Evolutionary conservation across 352 stramenopile genomes (phyloP).

Genomic region (Phytophthora idaei): DNA sequence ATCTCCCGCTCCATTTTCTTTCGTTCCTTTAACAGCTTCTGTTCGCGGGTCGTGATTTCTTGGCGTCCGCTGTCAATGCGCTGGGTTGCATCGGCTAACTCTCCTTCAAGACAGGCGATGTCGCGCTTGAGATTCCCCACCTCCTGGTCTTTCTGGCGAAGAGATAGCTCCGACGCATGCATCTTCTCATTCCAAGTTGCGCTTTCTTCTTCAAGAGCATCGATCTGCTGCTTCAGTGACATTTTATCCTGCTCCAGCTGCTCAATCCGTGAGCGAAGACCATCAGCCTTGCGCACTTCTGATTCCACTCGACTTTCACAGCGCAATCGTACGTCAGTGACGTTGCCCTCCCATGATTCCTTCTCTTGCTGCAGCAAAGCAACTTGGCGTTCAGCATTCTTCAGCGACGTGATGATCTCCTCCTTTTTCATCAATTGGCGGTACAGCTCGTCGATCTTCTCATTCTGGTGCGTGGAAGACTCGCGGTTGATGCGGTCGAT

Average conservation of each 20-base stretch:
- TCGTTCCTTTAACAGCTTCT: conserved; percentile 64
- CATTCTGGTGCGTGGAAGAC: conserved; percentile 36
- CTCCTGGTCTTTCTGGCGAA: conserved; percentile 38
- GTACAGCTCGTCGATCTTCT: conserved; percentile 66
- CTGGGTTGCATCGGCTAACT: conserved; percentile 37
- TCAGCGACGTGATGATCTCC: conserved; percentile 40
- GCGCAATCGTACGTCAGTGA: conserved; percentile 43
- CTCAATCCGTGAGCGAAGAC: conserved; percentile 41
- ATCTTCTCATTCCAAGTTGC: conserved; percentile 31
- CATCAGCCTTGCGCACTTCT: conserved; percentile 49
- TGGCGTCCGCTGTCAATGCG: conserved; percentile 37
- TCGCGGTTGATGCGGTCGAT: conserved; percentile 32
- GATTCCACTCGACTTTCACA: conserved; percentile 44
- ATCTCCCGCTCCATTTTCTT: conserved; percentile 64
- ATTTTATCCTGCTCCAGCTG: conserved; percentile 44
- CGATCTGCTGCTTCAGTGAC: conserved; percentile 33
- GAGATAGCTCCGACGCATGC: conserved; percentile 21
- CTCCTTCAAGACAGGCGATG: conserved; percentile 32
- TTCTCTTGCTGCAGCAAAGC: conserved; percentile 52
- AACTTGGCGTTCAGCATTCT: conserved; percentile 45
- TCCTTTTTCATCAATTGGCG: conserved; percentile 58
- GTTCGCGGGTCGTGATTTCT: conserved; percentile 50
- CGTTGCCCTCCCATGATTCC: conserved; percentile 39
- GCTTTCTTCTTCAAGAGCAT: conserved; percentile 35
- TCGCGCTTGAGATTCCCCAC: conserved; percentile 29